phyloP scores from a whole-genome alignment of 768 basidiomycete species.

The Dioszegia aurantiaca region DNA sequence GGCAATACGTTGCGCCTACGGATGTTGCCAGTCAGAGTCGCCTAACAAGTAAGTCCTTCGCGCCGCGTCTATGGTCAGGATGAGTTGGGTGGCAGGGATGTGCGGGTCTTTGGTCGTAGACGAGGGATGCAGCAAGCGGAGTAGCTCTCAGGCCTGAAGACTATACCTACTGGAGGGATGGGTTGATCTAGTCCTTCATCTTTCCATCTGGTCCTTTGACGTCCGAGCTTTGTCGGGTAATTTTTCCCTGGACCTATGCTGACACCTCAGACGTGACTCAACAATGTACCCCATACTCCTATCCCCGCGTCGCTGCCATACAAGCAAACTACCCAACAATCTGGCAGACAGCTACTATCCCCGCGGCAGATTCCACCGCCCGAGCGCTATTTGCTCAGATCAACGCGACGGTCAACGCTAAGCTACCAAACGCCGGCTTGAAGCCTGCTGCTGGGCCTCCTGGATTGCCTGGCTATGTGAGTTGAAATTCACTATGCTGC shows the following conservation, averaged over 20 bases:
- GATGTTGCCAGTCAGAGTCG: constrained; percentile 27
- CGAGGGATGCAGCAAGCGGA: too few relatives aligned
- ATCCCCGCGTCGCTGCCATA: constrained; percentile 30
- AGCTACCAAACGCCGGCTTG: constrained; percentile 39
- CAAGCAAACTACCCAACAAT: constrained; percentile 39
- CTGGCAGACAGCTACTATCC: constrained; percentile 43
- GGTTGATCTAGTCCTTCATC: too few relatives aligned
- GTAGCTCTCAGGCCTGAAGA: too few relatives aligned
- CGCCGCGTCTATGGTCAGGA: not conserved
- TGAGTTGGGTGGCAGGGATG: too few relatives aligned
- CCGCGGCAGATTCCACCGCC: constrained; percentile 44
- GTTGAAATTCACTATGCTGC: too few relatives aligned
- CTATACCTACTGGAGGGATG: too few relatives aligned
- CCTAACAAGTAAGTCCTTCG: constrained; percentile 25
- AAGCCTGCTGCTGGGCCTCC: constrained; percentile 16
- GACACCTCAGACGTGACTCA: constrained; percentile 27
- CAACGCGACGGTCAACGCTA: constrained; percentile 38
- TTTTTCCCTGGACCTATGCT: not conserved
- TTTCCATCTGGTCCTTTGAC: too few relatives aligned
- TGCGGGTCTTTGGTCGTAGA: too few relatives aligned
- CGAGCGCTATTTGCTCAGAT: constrained; percentile 36
- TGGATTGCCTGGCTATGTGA: constrained; percentile 11
- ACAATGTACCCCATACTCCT: constrained; percentile 50
- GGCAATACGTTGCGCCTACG: constrained; percentile 13
- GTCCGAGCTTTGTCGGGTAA: too few relatives aligned